Conservation (phyloP, 2,329 filamentous ascomycete species). For the Fonsecaea pugnacius region DNA sequence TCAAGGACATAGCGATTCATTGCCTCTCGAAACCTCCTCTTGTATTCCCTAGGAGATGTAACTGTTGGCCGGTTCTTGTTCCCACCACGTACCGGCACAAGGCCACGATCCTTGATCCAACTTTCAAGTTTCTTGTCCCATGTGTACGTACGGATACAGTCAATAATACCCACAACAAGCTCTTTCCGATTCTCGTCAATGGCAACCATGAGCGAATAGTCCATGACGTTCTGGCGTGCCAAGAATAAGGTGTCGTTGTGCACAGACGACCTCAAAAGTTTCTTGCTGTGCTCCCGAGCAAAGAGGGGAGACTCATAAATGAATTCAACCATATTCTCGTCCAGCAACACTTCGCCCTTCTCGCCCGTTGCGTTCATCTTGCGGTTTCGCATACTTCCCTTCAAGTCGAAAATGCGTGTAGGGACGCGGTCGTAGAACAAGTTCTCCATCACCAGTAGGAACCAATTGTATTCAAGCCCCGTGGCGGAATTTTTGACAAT, state of each 20-base stretch:
- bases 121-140: conserved; percentile 99
- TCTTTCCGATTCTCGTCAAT: conserved; percentile 90
- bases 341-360: conserved; percentile 91
- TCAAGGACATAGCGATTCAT: conserved; percentile 81
- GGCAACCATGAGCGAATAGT: conserved; percentile 97
- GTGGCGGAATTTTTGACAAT: conserved; percentile 94
- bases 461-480: conserved; percentile 91
- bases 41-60: conserved; percentile 96
- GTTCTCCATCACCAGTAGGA: conserved; percentile 95
- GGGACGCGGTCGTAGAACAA: conserved; percentile 93
- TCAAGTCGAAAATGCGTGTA: conserved; percentile 90
- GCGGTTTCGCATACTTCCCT: conserved; percentile 97
- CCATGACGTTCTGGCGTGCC: conserved; percentile 96
- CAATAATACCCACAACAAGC: conserved; percentile 95
- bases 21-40: conserved; percentile 90
- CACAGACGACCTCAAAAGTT: conserved; percentile 84
- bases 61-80: conserved; percentile 81
- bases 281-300: conserved; percentile 93
- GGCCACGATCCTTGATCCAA: conserved; percentile 97
- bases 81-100: conserved; percentile 64
- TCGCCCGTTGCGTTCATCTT: conserved; percentile 96
- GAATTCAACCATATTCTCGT: conserved; percentile 99
- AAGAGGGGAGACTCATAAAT: conserved; percentile 98
- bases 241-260: conserved; percentile 98
- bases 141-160: conserved; percentile 97